Conservation (phyloP, 2,329 filamentous ascomycete genomes). For the Fusarium acutatum region DNA sequence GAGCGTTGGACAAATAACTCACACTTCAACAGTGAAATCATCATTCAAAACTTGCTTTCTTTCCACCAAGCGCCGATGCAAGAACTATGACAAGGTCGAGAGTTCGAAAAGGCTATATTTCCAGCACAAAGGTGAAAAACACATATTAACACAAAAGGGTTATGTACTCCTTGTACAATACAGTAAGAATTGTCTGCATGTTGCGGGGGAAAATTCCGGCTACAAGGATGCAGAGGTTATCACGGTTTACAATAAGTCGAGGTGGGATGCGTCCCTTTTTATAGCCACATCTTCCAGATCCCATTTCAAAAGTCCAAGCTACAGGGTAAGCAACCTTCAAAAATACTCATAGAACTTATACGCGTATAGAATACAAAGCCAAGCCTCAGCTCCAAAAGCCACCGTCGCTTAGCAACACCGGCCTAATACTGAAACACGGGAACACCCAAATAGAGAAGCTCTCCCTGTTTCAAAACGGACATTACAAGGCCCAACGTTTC, state of each 20-base stretch:
- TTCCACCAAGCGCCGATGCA: accelerated
- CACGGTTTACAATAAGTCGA: not conserved
- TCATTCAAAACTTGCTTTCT: accelerated
- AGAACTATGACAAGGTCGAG: accelerated
- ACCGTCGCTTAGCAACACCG: not conserved
- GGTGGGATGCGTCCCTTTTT: accelerated
- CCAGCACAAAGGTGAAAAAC: not conserved
- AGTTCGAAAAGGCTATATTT: too few species aligned
- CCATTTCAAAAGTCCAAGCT: accelerated
- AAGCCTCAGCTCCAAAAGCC: not conserved
- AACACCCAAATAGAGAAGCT: conserved; percentile 6
- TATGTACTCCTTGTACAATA: too few species aligned
- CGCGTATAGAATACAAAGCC: not conserved
- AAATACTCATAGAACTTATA: not conserved
- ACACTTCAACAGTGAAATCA: accelerated
- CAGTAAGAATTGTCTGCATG: accelerated
- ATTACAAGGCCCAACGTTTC: conserved; percentile 2
- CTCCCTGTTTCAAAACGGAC: conserved; percentile 19
- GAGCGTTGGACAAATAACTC: too few species aligned
- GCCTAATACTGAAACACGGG: conserved; percentile 4
- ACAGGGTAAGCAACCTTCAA: not conserved
- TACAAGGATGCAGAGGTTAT: accelerated
- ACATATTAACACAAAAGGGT: too few species aligned
- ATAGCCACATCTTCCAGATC: not conserved
- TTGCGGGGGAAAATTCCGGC: not conserved